Conservation (phyloP, 139 green algal genomes). For the Chlamydomonas sp. region DNA sequence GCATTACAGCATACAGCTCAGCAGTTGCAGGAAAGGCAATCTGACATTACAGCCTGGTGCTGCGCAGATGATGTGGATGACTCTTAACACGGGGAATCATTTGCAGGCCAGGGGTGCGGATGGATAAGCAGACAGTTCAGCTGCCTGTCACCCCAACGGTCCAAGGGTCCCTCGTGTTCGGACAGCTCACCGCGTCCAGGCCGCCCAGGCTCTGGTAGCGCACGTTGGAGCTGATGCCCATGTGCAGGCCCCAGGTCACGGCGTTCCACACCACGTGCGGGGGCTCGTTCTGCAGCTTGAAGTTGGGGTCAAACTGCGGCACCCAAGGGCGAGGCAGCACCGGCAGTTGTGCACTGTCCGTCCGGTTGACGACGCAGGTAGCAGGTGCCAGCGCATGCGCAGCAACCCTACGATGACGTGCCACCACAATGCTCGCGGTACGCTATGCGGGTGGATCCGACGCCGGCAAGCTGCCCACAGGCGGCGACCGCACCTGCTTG, state of each 20-base stretch:
- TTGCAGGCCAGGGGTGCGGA: not conserved
- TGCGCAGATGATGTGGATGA: not conserved
- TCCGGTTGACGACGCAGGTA: too few species aligned
- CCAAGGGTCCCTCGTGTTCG: not conserved
- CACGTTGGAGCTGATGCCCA: conserved; percentile 93
- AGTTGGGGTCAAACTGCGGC: conserved; percentile 55
- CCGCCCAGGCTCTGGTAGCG: conserved; percentile 95
- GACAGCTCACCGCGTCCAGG: conserved; percentile 77
- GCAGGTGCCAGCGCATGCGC: conserved; percentile 32
- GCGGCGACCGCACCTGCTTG: conserved; percentile 72
- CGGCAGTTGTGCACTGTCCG: too few species aligned
- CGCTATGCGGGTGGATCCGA: too few species aligned
- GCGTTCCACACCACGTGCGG: conserved; percentile 90
- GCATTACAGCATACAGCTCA: too few species aligned
- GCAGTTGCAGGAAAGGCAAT: too few species aligned
- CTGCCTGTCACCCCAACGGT: not conserved
- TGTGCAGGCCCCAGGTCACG: conserved; percentile 90
- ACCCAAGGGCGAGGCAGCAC: not conserved
- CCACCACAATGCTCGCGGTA: conserved; percentile 74
- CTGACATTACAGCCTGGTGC: too few species aligned
- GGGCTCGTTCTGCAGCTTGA: conserved; percentile 78
- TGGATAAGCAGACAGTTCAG: not conserved
- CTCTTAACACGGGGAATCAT: not conserved
- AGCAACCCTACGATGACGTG: conserved; percentile 63
- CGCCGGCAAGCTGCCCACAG: conserved; percentile 26